Conservation (phyloP, 768 basidiomycete species). For the Russula olivacea region DNA sequence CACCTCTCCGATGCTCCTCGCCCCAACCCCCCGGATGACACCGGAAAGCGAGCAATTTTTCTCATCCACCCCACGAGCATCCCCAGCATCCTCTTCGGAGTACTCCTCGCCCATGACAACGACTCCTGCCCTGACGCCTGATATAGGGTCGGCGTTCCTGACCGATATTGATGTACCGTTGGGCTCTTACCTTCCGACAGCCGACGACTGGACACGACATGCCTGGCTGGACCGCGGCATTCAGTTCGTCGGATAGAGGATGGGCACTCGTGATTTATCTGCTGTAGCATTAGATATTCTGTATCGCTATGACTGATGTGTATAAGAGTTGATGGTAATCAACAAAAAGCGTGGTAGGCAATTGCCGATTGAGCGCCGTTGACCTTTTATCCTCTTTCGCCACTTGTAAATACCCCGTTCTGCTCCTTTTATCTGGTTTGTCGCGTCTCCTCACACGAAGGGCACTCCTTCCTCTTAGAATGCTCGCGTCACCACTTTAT, state of each 20-base stretch:
- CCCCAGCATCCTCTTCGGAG: slow-evolving; percentile 3
- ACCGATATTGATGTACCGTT: not conserved
- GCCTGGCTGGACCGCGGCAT: slow-evolving; percentile 9
- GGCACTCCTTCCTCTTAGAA: slow-evolving; percentile 31
- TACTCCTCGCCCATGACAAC: slow-evolving; percentile 12
- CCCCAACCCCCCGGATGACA: slow-evolving; percentile 1
- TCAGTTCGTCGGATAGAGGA: not conserved
- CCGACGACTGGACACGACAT: slow-evolving; percentile 1
- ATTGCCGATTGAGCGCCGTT: not conserved
- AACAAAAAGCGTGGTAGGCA: slow-evolving; percentile 8
- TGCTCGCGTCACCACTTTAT: slow-evolving; percentile 64
- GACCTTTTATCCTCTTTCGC: not conserved
- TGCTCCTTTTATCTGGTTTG: not conserved
- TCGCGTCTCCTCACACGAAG: not conserved
- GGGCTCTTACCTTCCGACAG: not conserved
- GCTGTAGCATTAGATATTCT: slow-evolving; percentile 8
- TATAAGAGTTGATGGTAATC: slow-evolving; percentile 7
- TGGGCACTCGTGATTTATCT: not conserved
- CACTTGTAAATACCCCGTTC: not conserved
- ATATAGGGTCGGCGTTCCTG: not conserved
- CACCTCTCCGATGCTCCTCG: not conserved
- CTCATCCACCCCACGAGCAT: not conserved
- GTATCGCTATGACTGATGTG: slow-evolving; percentile 4
- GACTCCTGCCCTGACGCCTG: slow-evolving; percentile 1
- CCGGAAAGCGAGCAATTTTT: not conserved